Conservation (phyloP, 176 grass and related monocot species). For the Carex myosuroides region DNA sequence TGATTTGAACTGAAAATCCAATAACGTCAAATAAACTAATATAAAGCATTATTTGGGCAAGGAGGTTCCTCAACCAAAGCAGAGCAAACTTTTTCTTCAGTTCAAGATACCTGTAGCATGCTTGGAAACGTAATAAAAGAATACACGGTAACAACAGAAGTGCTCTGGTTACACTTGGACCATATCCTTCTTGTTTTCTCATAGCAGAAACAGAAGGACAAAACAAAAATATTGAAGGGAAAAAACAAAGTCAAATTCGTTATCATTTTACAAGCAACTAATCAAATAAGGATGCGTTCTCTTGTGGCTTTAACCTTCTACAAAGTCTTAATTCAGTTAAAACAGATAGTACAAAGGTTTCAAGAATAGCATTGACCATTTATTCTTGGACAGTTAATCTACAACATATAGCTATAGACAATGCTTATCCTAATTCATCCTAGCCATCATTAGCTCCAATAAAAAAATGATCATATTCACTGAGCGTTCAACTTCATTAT, state of each 20-base stretch:
- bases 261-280: not conserved
- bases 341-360: not conserved
- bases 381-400: not conserved
- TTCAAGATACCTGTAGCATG: not conserved
- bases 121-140: not conserved
- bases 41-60: not conserved
- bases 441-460: not conserved
- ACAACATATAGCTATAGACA: not conserved
- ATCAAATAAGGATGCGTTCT: not conserved
- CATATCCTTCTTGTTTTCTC: not conserved
- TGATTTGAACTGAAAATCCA: conserved; percentile 75
- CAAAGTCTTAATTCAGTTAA: not conserved
- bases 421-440: not conserved
- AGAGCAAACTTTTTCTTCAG: not conserved
- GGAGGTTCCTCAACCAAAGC: not conserved
- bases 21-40: not conserved
- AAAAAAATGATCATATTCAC: not conserved
- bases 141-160: not conserved
- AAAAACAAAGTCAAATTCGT: not conserved
- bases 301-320: not conserved
- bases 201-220: not conserved
- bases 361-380: not conserved
- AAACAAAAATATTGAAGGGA: not conserved
- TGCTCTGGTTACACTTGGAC: not conserved
- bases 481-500: not conserved